Percentiles rank a stretch among this genome's conserved stretches.
Conservation (phyloP, 345 rosid species). For the Streptanthus diversifolius region DNA sequence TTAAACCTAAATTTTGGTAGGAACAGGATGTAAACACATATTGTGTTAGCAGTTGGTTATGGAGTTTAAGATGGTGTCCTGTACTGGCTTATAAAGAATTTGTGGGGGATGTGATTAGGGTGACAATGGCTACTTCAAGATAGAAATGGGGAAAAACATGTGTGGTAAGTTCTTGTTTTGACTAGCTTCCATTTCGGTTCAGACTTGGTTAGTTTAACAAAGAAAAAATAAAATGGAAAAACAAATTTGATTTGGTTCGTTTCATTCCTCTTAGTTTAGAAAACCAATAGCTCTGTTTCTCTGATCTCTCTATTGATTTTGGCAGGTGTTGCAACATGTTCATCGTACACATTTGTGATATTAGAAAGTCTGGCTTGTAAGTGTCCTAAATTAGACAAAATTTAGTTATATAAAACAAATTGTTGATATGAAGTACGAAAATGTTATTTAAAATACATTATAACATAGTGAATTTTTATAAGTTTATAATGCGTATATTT, state of each 20-base stretch:
- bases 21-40: slow-evolving; percentile 91
- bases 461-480: not conserved
- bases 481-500: not conserved
- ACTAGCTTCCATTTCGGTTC: not conserved
- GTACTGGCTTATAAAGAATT: slow-evolving; percentile 90
- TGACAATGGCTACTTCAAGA: slow-evolving; percentile 76
- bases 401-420: not conserved
- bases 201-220: not conserved
- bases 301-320: not conserved
- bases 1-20: not conserved
- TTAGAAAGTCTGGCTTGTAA: not conserved
- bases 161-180: slow-evolving; percentile 62
- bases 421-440: not conserved
- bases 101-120: slow-evolving; percentile 87
- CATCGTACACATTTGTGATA: slow-evolving; percentile 23
- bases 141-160: slow-evolving; percentile 90
- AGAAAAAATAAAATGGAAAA: not conserved
- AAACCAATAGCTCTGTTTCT: not conserved
- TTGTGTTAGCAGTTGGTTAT: slow-evolving; percentile 82
- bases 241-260: not conserved
- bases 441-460: not conserved
- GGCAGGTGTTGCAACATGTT: slow-evolving; percentile 33
- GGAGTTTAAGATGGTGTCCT: slow-evolving; percentile 74
- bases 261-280: not conserved
- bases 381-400: not conserved